Evolutionary conservation across 2,329 filamentous ascomycete genomes (phyloP), one percentile per base, ranked within the genome.

Genomic region (Fusarium hostae): DNA sequence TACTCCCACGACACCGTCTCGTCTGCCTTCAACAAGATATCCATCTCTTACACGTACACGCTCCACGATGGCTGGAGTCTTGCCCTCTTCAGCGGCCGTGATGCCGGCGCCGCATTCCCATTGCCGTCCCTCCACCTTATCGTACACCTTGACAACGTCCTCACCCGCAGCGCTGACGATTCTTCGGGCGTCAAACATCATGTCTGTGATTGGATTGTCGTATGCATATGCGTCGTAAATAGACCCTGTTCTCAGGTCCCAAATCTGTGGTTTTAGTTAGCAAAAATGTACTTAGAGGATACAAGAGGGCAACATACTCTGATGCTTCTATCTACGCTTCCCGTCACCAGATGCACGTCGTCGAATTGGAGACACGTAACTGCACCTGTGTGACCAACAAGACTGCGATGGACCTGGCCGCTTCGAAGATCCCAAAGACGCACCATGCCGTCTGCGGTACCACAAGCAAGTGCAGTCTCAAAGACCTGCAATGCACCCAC

Each of bases 151-250:
- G 75, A 96, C 95, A 28, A 98, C 94, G 77, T 94, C 91, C 81
- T 98, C 96, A 44, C 95, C 93, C 0, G 94, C 94, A 5, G 96
- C 95, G 57, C 92, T 90, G 37, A 96, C 94, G 74, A 99, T 99
- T 55, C 95, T 90, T 57, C 95, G 91, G 18, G 89, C 84, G 81
- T 99, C 96, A 80, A 99, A 99, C 91, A 97, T 97, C 94, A 98
- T 97, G 85, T 92, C 94, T 35, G 94, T 97, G 63, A 99, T 89
- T 1, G 95, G 90, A 77, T 93, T 88, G 78, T 98, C 95, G 82
- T 98, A 99, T 26, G 95, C 96, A 81, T 95, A 99, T 22, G 95
- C 96, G 80, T 99, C 96, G 80, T 92, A 92, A 75, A 99, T 98
- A 37, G 94, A 95, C 48, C 96, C 96, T 16, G 94, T 98, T 59